Base-by-base conservation (phyloP, 2,329 filamentous ascomycete genomes). In the Stylonectria norvegica region DNA sequence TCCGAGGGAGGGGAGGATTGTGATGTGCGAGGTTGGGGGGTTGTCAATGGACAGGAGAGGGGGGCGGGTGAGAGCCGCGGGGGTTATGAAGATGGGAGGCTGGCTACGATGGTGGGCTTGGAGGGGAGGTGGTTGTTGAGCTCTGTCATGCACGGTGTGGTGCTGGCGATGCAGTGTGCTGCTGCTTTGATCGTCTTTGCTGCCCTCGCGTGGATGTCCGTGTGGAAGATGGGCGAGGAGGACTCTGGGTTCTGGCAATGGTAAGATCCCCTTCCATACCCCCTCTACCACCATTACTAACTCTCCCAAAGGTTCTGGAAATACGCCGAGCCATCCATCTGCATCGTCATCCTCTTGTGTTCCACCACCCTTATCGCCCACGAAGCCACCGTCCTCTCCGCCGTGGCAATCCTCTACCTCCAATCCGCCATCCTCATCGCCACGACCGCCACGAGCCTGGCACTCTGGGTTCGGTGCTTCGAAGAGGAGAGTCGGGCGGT, bases 371-470 rank as follows among this genome's bases (percentile, higher is more conserved):
- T 63, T 2, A 18, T 59, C 17, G 25, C 46, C 8, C 55, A 62
- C 40, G 62, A 64, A 38, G 38, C 47, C 15, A 48, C 43, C 2
- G 31, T 50, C 1, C 49, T 64, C 4, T 62, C 60, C 1, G 43
- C 56, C 0, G 44, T 57, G 2, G 52, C 43, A 1, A 37, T 60
- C 0, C 45, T 64, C 3, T 59, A 54, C 20, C 40, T 61, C 1
- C 55, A 64, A 28, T 55, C 54, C 1, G 43, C 47, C 2, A 55
- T 61, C 6, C 49, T 62, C 1, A 11, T 42, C 4, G 28, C 57
- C 5, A 51, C 56, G 2, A 56, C 56, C 1, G 27, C 30, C 1
- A 42, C 50, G 0, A 52, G 53, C 7, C 29, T 54, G 2, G 25
- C 45, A 9, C 39, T 60, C 30, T 58, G 49, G 50, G 43, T 48